Evolutionary conservation across 257 asterid species (phyloP).

Genomic region (Lycium ferocissimum): DNA sequence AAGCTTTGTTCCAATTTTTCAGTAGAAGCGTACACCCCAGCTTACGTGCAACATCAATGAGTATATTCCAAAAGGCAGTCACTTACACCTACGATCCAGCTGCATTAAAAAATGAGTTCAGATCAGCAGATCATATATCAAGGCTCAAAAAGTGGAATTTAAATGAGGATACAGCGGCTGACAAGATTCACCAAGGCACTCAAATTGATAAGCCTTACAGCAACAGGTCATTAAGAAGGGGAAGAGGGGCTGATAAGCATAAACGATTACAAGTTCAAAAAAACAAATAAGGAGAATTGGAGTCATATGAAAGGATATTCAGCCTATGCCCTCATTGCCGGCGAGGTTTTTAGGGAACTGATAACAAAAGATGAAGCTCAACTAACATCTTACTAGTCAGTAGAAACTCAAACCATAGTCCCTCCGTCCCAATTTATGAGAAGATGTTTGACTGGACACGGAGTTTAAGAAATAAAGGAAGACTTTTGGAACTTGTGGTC

Average conservation of each 20-base stretch:
- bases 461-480: too few species aligned
- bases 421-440: too few species aligned
- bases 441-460: too few species aligned
- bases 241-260: not conserved
- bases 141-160: not conserved
- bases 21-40: conserved; percentile 18
- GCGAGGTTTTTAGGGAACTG: not conserved
- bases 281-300: not conserved
- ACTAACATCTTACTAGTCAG: not conserved
- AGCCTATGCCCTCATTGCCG: not conserved
- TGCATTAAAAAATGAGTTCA: not conserved
- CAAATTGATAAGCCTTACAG: not conserved
- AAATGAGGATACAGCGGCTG: not conserved
- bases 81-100: not conserved
- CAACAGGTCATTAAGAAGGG: not conserved
- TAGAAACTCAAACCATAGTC: not conserved
- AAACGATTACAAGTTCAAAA: not conserved
- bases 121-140: conserved; percentile 9
- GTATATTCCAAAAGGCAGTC: not conserved
- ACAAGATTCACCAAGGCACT: conserved; percentile 12
- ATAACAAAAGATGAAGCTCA: not conserved
- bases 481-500: too few species aligned
- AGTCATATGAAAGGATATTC: conserved; percentile 15
- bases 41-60: conserved; percentile 27
- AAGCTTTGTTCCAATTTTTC: not conserved